Evolutionary conservation across 371 early-diverging fungal species (phyloP).

Genomic region (Apophysomyces trapeziformis): DNA sequence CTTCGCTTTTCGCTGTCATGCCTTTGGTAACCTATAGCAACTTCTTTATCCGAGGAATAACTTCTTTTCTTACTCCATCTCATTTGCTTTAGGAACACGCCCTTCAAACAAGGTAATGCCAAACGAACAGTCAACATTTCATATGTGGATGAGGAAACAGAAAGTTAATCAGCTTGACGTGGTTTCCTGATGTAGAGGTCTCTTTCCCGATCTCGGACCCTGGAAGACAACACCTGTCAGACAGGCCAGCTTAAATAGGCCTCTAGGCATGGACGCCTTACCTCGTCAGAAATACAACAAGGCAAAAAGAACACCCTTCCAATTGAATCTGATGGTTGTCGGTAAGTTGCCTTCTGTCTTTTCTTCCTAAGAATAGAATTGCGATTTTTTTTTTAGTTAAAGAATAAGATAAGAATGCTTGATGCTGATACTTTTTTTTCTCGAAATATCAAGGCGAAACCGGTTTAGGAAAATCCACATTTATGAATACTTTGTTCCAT

Average conservation of each 20-base stretch:
- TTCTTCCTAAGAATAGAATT: neutral
- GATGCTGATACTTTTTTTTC: too few species aligned
- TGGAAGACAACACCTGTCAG: conserved; percentile 74
- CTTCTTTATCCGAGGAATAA: neutral
- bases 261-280: conserved; percentile 71
- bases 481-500: conserved; percentile 89
- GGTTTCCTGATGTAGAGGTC: conserved; percentile 44
- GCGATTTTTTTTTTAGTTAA: conserved; percentile 25
- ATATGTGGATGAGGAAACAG: neutral
- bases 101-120: conserved; percentile 66
- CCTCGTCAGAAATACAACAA: conserved; percentile 71
- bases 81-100: conserved; percentile 73
- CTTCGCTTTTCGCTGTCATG: conserved; percentile 1
- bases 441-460: conserved; percentile 54
- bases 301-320: conserved; percentile 66
- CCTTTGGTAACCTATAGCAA: neutral
- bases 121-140: neutral
- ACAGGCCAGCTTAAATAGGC: conserved; percentile 44
- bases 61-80: neutral
- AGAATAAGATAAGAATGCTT: too few species aligned
- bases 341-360: conserved; percentile 50
- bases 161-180: conserved; percentile 21
- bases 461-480: conserved; percentile 94
- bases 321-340: conserved; percentile 82
- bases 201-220: conserved; percentile 78